Evolutionary conservation across 805 yeast species (phyloP).

Genomic region (Myxozyma lipomycoides): DNA sequence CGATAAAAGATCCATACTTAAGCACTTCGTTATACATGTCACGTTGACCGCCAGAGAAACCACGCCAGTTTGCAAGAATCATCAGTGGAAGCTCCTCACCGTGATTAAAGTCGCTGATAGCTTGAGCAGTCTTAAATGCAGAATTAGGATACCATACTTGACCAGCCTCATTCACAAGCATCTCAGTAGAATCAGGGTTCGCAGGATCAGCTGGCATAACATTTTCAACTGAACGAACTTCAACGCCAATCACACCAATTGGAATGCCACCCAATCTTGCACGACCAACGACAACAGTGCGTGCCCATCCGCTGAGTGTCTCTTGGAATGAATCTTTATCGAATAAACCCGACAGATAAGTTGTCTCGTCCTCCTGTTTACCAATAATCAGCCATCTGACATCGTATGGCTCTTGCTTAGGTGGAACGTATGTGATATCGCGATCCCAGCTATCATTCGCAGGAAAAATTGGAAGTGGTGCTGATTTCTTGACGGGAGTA

Average conservation of each 20-base stretch:
- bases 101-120: constrained; percentile 92
- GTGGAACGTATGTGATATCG: constrained; percentile 76
- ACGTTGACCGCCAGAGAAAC: constrained; percentile 99
- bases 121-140: constrained; percentile 98
- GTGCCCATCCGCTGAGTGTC: constrained; percentile 97
- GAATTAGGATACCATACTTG: constrained; percentile 99
- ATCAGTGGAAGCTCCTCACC: constrained; percentile 97
- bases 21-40: constrained; percentile 98
- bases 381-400: constrained; percentile 95
- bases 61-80: constrained; percentile 99
- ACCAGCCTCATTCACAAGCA: constrained; percentile 89
- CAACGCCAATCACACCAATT: constrained; percentile 96
- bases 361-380: constrained; percentile 58
- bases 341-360: constrained; percentile 79
- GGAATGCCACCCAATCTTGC: constrained; percentile 99
- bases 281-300: constrained; percentile 97
- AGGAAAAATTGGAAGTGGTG: constrained; percentile 86
- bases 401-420: constrained; percentile 70
- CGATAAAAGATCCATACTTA: constrained; percentile 95
- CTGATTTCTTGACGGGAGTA: constrained; percentile 83
- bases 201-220: constrained; percentile 97
- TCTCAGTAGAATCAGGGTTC: constrained; percentile 89
- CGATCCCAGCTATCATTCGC: constrained; percentile 87
- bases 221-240: constrained; percentile 85
- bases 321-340: constrained; percentile 93